Evolutionary conservation across 257 asterid species (phyloP).

Genomic region (Haberlea rhodopensis): DNA sequence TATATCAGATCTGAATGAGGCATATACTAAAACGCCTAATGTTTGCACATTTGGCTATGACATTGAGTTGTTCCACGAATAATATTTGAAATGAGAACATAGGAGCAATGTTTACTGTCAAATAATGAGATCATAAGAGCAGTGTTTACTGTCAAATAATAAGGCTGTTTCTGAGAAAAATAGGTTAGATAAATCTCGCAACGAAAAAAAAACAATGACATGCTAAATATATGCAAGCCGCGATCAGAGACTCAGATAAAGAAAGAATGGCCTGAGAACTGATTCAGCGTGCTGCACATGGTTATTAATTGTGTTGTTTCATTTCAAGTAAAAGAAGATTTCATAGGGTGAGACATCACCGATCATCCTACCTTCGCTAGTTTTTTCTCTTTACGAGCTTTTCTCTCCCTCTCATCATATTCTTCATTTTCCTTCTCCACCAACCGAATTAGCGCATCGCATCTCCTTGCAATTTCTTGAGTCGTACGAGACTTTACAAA

Average conservation of each 20-base stretch:
- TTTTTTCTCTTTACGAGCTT: constrained; percentile 97
- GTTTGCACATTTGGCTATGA: no score
- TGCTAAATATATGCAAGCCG: no score
- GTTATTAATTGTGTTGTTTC: not conserved
- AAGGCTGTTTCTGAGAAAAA: not conserved
- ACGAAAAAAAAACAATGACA: not conserved
- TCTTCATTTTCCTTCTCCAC: constrained; percentile 97
- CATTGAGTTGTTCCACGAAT: no score
- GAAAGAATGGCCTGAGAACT: not conserved
- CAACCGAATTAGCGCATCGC: constrained; percentile 86
- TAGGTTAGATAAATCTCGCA: not conserved
- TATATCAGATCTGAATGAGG: no score
- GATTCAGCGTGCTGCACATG: not conserved
- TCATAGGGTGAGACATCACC: not conserved
- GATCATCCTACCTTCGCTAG: constrained; percentile 61
- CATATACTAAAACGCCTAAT: no score
- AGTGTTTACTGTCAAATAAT: no score
- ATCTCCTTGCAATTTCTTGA: constrained; percentile 97
- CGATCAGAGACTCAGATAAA: not conserved
- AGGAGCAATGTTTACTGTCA: no score
- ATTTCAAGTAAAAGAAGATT: not conserved
- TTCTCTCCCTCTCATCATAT: constrained; percentile 91
- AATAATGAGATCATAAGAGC: no score
- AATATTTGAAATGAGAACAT: no score
- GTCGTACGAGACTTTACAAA: constrained; percentile 97